A percentile compares a stretch with the other conserved stretches of the same genome.
These are phyloP conservation scores for Silene conica DNA, from an alignment of 148 eudicot species.

Conservation along the genomic window DNA sequence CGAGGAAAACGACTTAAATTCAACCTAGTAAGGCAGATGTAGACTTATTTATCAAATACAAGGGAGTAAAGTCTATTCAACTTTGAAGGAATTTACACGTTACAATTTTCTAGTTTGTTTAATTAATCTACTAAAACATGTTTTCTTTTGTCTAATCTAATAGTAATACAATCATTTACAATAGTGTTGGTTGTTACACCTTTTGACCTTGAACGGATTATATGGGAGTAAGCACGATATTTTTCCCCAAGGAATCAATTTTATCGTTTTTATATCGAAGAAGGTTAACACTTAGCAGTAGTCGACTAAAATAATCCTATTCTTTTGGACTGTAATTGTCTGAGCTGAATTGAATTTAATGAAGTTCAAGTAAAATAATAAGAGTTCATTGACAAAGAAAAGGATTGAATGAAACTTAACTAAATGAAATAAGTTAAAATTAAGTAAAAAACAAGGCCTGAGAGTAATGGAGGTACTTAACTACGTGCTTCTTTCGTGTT, in stretches of 20 bases:
- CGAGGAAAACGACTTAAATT: neutral
- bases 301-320: neutral
- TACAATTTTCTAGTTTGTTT: neutral
- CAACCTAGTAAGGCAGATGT: conserved; percentile 6
- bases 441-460: too few species aligned
- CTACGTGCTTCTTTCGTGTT: neutral
- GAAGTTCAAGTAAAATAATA: too few species aligned
- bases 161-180: neutral
- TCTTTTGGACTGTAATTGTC: too few species aligned
- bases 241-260: too few species aligned
- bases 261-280: neutral
- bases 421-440: too few species aligned
- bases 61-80: neutral
- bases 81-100: neutral
- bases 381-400: too few species aligned
- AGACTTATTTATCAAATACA: conserved; percentile 5
- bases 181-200: neutral
- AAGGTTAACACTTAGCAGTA: neutral
- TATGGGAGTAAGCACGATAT: neutral
- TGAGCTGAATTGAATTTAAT: too few species aligned
- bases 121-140: neutral
- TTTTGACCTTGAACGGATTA: neutral
- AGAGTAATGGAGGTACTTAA: neutral
- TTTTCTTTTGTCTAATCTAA: neutral
- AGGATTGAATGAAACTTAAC: too few species aligned